A percentile compares a stretch with the other conserved stretches of the same genome.
Evolutionary conservation across 371 early-diverging fungal species (phyloP).

Genomic region (Smittium mucronatum): DNA sequence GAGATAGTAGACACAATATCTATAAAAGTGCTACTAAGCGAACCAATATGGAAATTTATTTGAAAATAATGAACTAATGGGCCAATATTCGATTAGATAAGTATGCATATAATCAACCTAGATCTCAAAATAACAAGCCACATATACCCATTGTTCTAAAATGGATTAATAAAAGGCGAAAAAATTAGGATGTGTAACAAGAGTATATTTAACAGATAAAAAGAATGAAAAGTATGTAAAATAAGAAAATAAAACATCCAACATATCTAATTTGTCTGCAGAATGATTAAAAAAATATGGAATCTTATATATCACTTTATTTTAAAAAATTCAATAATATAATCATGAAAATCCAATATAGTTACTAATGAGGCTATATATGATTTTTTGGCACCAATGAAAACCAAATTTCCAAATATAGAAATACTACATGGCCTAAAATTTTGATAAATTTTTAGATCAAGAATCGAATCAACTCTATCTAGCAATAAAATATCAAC

Average conservation of each 20-base stretch:
- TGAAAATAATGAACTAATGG: neutral
- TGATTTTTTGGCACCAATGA: conserved; percentile 1
- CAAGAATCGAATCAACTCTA: neutral
- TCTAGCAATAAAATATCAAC: neutral
- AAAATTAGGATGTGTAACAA: neutral
- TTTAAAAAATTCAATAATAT: neutral
- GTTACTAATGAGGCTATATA: neutral
- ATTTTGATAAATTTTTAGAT: neutral
- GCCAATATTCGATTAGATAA: neutral
- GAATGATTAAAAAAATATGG: conserved; percentile 1
- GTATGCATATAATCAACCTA: neutral
- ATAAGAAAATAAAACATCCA: neutral
- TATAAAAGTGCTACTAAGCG: neutral
- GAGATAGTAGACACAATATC: neutral
- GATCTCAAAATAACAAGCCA: conserved; percentile 1
- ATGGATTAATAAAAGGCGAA: conserved; percentile 4
- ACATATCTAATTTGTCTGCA: conserved; percentile 7
- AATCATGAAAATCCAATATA: neutral
- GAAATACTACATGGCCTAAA: conserved; percentile 4
- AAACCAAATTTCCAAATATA: neutral
- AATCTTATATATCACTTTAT: neutral
- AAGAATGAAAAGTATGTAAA: neutral
- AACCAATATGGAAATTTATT: neutral
- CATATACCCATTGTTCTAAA: neutral
- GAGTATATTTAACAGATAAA: neutral